phyloP scores from a whole-genome alignment of 176 grass and related monocot genomes.

The Canna indica region DNA sequence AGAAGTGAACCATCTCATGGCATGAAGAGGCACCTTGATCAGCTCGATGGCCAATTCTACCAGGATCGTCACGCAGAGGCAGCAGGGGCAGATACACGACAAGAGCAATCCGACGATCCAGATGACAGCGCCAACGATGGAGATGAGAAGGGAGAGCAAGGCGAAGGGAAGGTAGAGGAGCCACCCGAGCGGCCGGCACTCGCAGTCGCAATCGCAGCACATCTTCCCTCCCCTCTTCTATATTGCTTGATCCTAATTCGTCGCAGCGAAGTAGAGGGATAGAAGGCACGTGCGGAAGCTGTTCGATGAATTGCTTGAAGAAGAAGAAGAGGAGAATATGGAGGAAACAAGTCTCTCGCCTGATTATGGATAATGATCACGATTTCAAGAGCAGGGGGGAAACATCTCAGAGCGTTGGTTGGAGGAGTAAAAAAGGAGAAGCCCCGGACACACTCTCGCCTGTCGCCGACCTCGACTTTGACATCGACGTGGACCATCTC shows the following conservation, averaged over 20 bases:
- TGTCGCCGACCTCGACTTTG: no score
- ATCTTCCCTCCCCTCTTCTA: no score
- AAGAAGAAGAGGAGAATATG: no score
- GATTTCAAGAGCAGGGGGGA: no score
- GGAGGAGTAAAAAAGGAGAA: not conserved
- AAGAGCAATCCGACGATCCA: slow-evolving; percentile 62
- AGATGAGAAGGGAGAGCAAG: slow-evolving; percentile 53
- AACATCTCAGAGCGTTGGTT: no score
- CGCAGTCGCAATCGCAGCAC: slow-evolving; percentile 31
- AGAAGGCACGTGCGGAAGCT: not conserved
- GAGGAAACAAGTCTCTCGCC: no score
- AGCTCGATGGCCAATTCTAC: slow-evolving; percentile 47
- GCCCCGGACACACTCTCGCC: not conserved
- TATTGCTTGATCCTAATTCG: not conserved
- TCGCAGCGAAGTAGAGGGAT: not conserved
- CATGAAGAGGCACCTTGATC: slow-evolving; percentile 47
- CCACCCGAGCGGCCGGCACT: slow-evolving; percentile 48
- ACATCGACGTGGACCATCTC: slow-evolving; percentile 34
- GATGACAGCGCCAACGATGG: slow-evolving; percentile 43
- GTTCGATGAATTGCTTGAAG: no score
- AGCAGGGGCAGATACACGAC: slow-evolving; percentile 51
- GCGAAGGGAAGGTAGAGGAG: slow-evolving; percentile 53
- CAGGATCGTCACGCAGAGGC: slow-evolving; percentile 38
- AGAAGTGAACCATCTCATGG: slow-evolving; percentile 48
- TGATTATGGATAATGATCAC: no score